Base-by-base conservation (phyloP, 2,329 filamentous ascomycete species). In the Beauveria rudraprayagi region DNA sequence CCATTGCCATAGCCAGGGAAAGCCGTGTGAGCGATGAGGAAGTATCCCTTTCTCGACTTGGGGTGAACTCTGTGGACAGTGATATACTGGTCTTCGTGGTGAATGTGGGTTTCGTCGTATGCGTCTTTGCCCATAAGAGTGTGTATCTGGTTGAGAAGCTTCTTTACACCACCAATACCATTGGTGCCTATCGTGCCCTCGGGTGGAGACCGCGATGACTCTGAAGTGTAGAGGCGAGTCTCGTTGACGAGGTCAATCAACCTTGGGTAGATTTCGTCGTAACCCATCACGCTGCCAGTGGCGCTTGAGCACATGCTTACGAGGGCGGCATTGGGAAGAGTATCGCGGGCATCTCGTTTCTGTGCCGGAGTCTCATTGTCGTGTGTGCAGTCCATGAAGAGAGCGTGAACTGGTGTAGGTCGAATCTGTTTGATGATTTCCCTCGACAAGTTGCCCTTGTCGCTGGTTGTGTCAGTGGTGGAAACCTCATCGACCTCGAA, bases 371-470 rank as follows among this genome's bases (percentile, higher is more conserved):
- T 89, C 76, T 99, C 93, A 68, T 99, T 99, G 76, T 99, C 94
- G 73, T 99, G 94, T 0, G 95, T 99, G 74, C 95, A 99, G 72
- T 99, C 95, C 92, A 97, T 97, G 75, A 99, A 97, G 1, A 99
- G 78, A 1, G 93, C 94, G 66, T 96, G 92, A 0, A 97, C 89
- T 4, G 92, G 91, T 3, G 86, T 90, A n/a, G 89, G 87, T 66
- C 91, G 90, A 73, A 99, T 92, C 64, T 83, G 88, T 65, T 88
- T 89, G 66, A 96, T 81, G 19, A 90, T 83, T 67, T 93, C 88
- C 41, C 80, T 77, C 37, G 78, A 76, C 28, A 75, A 71, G 17
- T 70, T 69, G 41, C 67, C 70, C 7, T 73, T 69, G 16, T 72
- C 72, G 47, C 68, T 65, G 1, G 66, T 9, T 56, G 64, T 48